Evolutionary conservation across 2,329 filamentous ascomycete genomes (phyloP).

Genomic region (Sphaerulina musiva): DNA sequence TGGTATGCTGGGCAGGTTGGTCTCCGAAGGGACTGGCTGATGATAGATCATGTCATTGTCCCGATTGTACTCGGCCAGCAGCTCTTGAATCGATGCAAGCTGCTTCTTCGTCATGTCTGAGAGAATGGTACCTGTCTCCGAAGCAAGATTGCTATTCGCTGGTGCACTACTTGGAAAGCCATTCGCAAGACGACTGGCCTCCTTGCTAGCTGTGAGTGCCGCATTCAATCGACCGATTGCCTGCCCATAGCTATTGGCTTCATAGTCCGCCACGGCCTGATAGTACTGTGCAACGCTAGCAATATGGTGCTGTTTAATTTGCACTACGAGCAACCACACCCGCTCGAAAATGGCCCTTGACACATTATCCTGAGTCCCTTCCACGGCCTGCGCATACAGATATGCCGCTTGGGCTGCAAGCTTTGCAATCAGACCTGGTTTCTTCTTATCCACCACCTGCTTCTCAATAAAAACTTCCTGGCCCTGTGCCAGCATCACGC

Average conservation of each 20-base stretch:
- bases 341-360: slow-evolving; percentile 89
- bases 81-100: slow-evolving; percentile 70
- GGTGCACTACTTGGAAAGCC: slow-evolving; percentile 75
- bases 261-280: slow-evolving; percentile 84
- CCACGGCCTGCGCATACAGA: slow-evolving; percentile 77
- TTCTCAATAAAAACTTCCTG: slow-evolving; percentile 98
- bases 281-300: slow-evolving; percentile 86
- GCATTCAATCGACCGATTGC: slow-evolving; percentile 76
- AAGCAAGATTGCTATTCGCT: slow-evolving; percentile 71
- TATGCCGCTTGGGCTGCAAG: slow-evolving; percentile 84
- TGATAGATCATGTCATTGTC: slow-evolving; percentile 99
- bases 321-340: slow-evolving; percentile 77
- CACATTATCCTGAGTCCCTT: slow-evolving; percentile 89
- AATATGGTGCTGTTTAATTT: slow-evolving; percentile 77
- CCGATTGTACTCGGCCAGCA: slow-evolving; percentile 67
- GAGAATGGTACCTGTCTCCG: slow-evolving; percentile 68
- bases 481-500: slow-evolving; percentile 86
- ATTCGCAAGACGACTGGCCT: slow-evolving; percentile 69
- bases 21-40: slow-evolving; percentile 79
- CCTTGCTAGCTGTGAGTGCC: slow-evolving; percentile 70
- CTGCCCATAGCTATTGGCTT: slow-evolving; percentile 77
- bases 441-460: slow-evolving; percentile 87
- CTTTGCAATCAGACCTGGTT: slow-evolving; percentile 84
- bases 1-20: slow-evolving; percentile 70
- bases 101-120: slow-evolving; percentile 82